A percentile compares a stretch with the other conserved stretches of the same genome.
Evolutionary conservation across 2,329 filamentous ascomycete genomes (phyloP).

Genomic region (Cytospora paraplurivora): DNA sequence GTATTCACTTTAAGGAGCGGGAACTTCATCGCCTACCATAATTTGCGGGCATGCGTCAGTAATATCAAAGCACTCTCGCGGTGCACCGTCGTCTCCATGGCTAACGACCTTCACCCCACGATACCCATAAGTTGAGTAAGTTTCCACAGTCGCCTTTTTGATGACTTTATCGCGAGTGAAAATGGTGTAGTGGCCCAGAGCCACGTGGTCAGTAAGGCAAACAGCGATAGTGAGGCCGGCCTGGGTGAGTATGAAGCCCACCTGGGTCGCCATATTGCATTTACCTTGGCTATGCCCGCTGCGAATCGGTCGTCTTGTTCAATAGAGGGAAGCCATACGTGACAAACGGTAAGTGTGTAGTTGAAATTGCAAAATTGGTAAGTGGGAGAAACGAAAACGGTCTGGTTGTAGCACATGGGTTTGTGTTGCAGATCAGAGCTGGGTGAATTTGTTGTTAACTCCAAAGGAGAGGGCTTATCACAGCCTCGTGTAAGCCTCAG

Average conservation of each 20-base stretch:
- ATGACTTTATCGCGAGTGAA: neutral
- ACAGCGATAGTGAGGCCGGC: neutral
- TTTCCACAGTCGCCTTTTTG: neutral
- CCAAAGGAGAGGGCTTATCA: neutral
- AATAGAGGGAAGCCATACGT: neutral
- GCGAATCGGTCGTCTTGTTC: neutral
- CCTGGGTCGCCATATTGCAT: neutral
- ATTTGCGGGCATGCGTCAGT: no score
- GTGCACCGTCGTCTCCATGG: neutral
- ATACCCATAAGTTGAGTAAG: neutral
- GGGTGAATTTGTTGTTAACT: neutral
- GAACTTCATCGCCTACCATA: no score
- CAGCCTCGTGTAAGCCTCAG: slow-evolving; percentile 1
- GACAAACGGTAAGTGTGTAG: neutral
- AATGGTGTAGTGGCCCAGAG: neutral
- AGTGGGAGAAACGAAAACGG: no score
- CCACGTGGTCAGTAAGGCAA: neutral
- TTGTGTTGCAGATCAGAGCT: neutral
- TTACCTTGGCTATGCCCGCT: neutral
- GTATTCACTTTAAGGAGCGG: no score
- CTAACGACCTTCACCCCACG: neutral
- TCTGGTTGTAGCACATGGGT: no score
- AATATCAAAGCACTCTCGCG: neutral
- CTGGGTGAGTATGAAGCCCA: neutral
- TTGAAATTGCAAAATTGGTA: neutral